Evolutionary conservation across 345 rosid genomes (phyloP).

Genomic region (rapeseed (Brassica napus)): Da-Ae NC_063450.1:44963501-44964000

Average conservation of each 20-base stretch:
- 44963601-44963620: background rate
- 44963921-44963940: background rate
- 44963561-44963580: constrained; percentile 77
- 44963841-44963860: constrained; percentile 67
- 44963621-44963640: background rate
- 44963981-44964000: constrained; percentile 12
- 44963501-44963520: constrained; percentile 87
- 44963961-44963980: constrained; percentile 7
- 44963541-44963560: constrained; percentile 78
- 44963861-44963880: constrained; percentile 62
- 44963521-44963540: constrained; percentile 99
- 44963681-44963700: constrained; percentile 84
- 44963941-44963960: background rate
- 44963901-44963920: background rate
- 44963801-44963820: constrained; percentile 69
- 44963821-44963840: constrained; percentile 54
- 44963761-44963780: constrained; percentile 62
- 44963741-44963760: constrained; percentile 55
- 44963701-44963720: constrained; percentile 79
- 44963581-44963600: constrained; percentile 42
- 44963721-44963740: constrained; percentile 71
- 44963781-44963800: constrained; percentile 62
- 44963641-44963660: background rate
- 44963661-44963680: constrained; percentile 85
- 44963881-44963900: background rate